Base-by-base conservation (phyloP, 2,329 filamentous ascomycete genomes). In the Xylariaceae sp. region DNA sequence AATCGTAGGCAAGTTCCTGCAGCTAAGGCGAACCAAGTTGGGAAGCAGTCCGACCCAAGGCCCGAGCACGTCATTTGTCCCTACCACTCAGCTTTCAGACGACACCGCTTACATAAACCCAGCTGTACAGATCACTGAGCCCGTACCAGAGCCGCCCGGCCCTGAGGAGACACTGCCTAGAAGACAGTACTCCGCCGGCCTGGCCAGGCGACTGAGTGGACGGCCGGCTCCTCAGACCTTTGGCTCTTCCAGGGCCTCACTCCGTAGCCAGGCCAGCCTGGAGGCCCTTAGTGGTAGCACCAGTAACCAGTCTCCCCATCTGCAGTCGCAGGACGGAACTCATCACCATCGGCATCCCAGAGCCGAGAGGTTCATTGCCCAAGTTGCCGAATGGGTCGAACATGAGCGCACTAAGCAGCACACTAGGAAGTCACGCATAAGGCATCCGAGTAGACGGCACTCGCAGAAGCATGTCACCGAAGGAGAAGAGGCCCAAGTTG, bases 371-470 rank as follows among this genome's bases (percentile, higher is more conserved):
- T 59, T 93, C 6, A 61, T 92, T 18, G 70, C 78, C 14, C 85
- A 93, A 52, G 78, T 95, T 11, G 71, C 75, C 17, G 77, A 85
- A 44, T 96, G 90, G 90, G 64, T 95, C 24, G 77, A 89, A 47
- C 75, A 80, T 31, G 88, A 95, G 60, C 83, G 80, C 52, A 61
- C 68, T 19, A 84, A 82, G 56, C 77, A 77, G 47, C 70, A 72
- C 24, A 59, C 67, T 8, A 68, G 69, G 32, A 76, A 70, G 51
- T 58, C 65, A 51, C 69, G 52, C 46, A 67, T 60, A 56, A 49
- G 65, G 57, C 53, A 54, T 35, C 46, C 41, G 36, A 49, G 51
- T 23, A 63, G 57, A 40, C 65, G 60, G 47, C 68, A 61, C 52
- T 59, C 60, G 35, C 37, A 53, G 33, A 47, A 59, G 58, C 38